A percentile compares a stretch with the other conserved stretches of the same genome.
These are phyloP conservation scores for Raffaelea deltoideospora DNA, from an alignment of 2,329 filamentous ascomycete species.

Conservation along the genomic window DNA sequence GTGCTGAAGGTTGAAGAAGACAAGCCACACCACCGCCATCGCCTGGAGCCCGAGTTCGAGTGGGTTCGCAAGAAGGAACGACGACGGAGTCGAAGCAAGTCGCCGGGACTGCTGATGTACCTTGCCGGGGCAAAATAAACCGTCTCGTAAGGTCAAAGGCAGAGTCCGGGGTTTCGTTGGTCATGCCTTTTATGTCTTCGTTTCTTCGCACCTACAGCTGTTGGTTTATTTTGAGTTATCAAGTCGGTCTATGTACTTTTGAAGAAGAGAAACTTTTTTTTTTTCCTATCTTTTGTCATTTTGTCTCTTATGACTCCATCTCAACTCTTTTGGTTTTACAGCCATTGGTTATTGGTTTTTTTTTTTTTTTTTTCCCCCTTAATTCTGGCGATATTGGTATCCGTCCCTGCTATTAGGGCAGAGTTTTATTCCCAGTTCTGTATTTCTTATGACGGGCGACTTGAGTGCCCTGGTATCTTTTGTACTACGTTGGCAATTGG, in stretches of 20 bases:
- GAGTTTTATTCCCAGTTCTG: background rate
- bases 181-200: constrained; percentile 1
- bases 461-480: no score
- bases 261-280: background rate
- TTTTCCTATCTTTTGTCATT: background rate
- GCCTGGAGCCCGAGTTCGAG: constrained; percentile 30
- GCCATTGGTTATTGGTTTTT: no score
- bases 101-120: constrained; percentile 40
- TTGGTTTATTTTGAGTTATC: no score
- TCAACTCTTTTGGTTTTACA: no score
- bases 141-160: background rate
- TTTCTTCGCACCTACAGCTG: no score
- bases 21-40: constrained; percentile 23
- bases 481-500: no score
- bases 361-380: background rate
- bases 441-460: background rate
- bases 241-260: no score
- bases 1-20: constrained; percentile 31
- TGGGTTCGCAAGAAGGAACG: constrained; percentile 44
- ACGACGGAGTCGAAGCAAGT: constrained; percentile 41
- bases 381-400: background rate
- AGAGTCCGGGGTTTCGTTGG: background rate
- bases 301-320: no score
- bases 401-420: background rate
- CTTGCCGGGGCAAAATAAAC: constrained; percentile 30